A percentile compares a stretch with the other conserved stretches of the same genome.
These are phyloP conservation scores for Penicillium frequentans DNA, from an alignment of 2,329 filamentous ascomycete species.

Conservation along the genomic window DNA sequence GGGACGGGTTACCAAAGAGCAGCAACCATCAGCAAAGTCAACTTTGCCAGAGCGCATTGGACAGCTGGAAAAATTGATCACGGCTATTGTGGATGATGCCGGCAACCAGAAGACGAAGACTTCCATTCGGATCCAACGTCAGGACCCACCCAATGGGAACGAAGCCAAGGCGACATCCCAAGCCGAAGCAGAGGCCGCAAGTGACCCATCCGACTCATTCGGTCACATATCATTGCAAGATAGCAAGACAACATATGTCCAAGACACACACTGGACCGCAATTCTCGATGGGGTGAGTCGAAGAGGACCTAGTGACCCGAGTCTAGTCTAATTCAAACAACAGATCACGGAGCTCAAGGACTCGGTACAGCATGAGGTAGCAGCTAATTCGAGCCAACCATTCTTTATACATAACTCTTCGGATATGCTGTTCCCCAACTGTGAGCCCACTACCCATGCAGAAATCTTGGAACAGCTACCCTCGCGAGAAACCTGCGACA, in stretches of 20 bases:
- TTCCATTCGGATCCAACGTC: conserved; percentile 39
- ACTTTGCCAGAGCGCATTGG: conserved; percentile 60
- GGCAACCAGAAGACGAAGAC: conserved; percentile 44
- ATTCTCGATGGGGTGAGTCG: conserved; percentile 9
- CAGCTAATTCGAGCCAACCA: not conserved
- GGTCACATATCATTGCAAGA: conserved; percentile 6
- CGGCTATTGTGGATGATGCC: conserved; percentile 57
- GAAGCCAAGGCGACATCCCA: not conserved
- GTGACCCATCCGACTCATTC: conserved; percentile 12
- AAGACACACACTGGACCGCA: conserved; percentile 10
- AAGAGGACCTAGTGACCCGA: not conserved
- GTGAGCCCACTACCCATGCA: not conserved
- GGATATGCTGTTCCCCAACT: not conserved
- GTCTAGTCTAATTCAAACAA: not conserved
- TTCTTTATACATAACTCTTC: not conserved
- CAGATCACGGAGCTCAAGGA: conserved; percentile 10
- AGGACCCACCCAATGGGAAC: not conserved
- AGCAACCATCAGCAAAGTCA: conserved; percentile 36
- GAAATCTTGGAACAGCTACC: conserved; percentile 19
- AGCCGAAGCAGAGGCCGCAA: conserved; percentile 11
- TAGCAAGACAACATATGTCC: conserved; percentile 8
- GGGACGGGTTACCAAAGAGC: not conserved
- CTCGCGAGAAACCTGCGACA: conserved; percentile 14
- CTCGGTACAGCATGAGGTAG: conserved; percentile 10
- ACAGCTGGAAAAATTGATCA: conserved; percentile 55